Evolutionary conservation across 2,329 filamentous ascomycete species (phyloP), one percentile per base, ranked within the genome.

Genomic region (Penicillium sp.): DNA sequence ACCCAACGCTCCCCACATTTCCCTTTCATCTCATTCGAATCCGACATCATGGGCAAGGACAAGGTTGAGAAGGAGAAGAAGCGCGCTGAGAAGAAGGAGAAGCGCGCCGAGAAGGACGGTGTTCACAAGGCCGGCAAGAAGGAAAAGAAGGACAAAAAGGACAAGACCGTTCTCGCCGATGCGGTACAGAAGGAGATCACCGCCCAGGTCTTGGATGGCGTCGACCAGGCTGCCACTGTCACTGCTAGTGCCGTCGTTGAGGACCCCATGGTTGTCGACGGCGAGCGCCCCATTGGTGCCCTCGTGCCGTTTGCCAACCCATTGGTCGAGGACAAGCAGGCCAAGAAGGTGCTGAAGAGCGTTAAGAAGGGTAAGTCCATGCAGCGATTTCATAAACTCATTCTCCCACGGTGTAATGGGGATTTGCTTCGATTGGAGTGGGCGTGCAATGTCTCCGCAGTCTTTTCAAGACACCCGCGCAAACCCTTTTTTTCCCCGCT

Each of bases 301-400:
- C 57, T 75, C 43, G 74, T 76, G 50, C 74, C 73, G 9, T 76
- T 76, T 57, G 74, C 74, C 53, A 70, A 72, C 54, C 74, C 74
- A 43, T 58, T 76, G 57, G 72, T 72, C 4, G 73, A 76, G 54
- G 74, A 76, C 47, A 76, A 76, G 67, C 62, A 65, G 44, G 71
- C 69, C 49, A 76, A 75, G 69, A 76, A 76, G 66, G 70, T 74
- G 37, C 62, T 76, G 43, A 76, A 74, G 67, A 68, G 68, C 42
- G 73, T 76, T n/a, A 76, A 75, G 67, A 76, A 76, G 62, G 71
- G 72, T 74, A 65, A 55, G 65, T 50, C 20, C 2, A 20, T 18
- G 20, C 20, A 22, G 13, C 13, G 36, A 44, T 42, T 20, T 8
- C 42, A 37, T 32, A 29, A 35, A 31, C 31, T 42, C 26, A 39